These are phyloP conservation scores for Phytomonas serpens DNA, from an alignment of 208 protist species.

Conservation along the genomic window DNA sequence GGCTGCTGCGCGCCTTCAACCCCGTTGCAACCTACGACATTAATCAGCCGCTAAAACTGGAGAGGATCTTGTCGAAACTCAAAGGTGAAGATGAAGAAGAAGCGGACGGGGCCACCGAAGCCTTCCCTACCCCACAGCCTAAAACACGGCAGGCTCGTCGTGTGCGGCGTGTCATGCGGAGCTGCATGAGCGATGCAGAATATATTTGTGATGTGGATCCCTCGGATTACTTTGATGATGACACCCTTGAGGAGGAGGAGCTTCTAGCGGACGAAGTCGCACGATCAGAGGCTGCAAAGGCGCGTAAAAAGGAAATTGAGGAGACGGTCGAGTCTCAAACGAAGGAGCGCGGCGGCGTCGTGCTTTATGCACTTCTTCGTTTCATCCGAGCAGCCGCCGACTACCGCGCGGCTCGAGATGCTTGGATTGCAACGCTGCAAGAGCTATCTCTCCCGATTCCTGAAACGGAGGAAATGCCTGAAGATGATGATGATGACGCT, in stretches of 20 bases:
- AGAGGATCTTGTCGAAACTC: slow-evolving; percentile 1
- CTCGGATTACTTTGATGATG: slow-evolving; percentile 17
- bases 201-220: slow-evolving; percentile 50
- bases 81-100: slow-evolving; percentile 8
- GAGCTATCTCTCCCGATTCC: slow-evolving; percentile 35
- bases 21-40: slow-evolving; percentile 60
- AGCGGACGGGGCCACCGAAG: slow-evolving; percentile 12
- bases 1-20: slow-evolving; percentile 71
- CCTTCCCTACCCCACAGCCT: slow-evolving; percentile 42
- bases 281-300: slow-evolving; percentile 15
- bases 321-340: slow-evolving; percentile 32
- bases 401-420: slow-evolving; percentile 68
- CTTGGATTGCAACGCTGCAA: slow-evolving; percentile 29
- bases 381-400: slow-evolving; percentile 43
- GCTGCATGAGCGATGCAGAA: slow-evolving; percentile 52
- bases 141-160: slow-evolving; percentile 64
- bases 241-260: background rate
- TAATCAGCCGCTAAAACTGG: slow-evolving; percentile 10
- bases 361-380: slow-evolving; percentile 55
- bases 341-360: slow-evolving; percentile 43
- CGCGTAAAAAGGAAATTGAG: slow-evolving; percentile 24
- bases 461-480: slow-evolving; percentile 41
- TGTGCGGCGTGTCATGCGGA: slow-evolving; percentile 53
- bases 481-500: slow-evolving; percentile 77
- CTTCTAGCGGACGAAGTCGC: slow-evolving; percentile 14